phyloP scores from a whole-genome alignment of 106 monocot species.

The Dioscorea dumetorum region DNA sequence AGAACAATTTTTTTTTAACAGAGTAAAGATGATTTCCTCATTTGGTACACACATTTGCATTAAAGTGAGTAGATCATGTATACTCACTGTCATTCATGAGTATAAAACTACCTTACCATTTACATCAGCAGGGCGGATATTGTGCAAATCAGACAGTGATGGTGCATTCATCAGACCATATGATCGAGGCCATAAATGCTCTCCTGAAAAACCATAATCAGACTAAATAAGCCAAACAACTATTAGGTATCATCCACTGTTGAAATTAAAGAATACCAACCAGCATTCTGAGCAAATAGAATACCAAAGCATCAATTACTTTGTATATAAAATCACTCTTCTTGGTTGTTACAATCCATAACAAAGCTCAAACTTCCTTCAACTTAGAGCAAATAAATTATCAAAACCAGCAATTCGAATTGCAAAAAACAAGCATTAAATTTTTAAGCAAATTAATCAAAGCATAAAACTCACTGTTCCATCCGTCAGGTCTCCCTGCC shows the following conservation, averaged over 20 bases:
- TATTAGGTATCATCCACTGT: not conserved
- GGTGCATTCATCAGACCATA: constrained; percentile 56
- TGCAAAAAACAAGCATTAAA: not conserved
- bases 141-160: constrained; percentile 75
- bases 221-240: not conserved
- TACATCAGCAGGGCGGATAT: constrained; percentile 74
- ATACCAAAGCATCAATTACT: not conserved
- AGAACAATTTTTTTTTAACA: no score
- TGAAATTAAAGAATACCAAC: not conserved
- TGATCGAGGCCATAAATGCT: constrained; percentile 87
- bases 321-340: not conserved
- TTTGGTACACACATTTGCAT: no score
- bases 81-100: no score
- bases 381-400: not conserved
- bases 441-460: not conserved
- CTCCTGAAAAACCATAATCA: constrained; percentile 46
- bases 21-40: no score
- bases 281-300: not conserved
- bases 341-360: not conserved
- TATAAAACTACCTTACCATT: no score
- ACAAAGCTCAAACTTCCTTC: no score
- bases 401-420: not conserved
- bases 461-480: constrained; percentile 69
- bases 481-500: constrained; percentile 74
- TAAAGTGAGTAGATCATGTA: no score